A percentile compares a stretch with the other conserved stretches of the same genome.
These are phyloP conservation scores for Toxicodendron radicans DNA, from an alignment of 345 rosid species.

Conservation along the genomic window DNA sequence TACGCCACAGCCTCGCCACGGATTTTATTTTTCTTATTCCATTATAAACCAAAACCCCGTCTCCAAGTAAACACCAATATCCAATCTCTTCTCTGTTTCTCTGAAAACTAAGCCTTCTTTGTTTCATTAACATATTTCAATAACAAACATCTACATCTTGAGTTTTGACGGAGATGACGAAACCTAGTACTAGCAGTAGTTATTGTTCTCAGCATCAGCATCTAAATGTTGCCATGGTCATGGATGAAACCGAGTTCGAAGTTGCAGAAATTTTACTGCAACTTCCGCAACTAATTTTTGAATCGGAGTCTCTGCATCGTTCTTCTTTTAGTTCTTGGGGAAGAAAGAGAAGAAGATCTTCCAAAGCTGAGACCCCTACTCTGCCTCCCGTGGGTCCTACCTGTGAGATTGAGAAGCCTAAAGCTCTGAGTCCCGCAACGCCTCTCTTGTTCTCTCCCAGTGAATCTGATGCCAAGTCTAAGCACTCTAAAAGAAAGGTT, in stretches of 20 bases:
- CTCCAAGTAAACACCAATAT: conserved; percentile 9
- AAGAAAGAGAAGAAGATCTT: conserved; percentile 30
- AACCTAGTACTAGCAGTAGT: no score
- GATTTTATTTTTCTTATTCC: conserved; percentile 13
- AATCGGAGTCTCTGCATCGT: conserved; percentile 8
- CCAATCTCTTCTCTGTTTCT: background rate
- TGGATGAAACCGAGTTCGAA: conserved; percentile 15
- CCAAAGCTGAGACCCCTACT: background rate
- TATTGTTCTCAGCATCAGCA: background rate
- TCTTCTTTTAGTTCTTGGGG: conserved; percentile 29
- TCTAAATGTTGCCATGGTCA: background rate
- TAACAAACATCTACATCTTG: no score
- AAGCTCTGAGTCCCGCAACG: conserved; percentile 38
- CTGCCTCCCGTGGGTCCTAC: background rate
- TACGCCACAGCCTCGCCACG: conserved; percentile 11
- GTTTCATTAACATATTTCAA: no score
- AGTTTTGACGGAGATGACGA: no score
- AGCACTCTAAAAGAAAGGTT: conserved; percentile 25
- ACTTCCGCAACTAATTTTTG: conserved; percentile 17
- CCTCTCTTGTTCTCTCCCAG: conserved; percentile 38
- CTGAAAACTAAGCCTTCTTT: no score
- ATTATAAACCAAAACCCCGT: conserved; percentile 8
- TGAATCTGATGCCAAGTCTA: conserved; percentile 37
- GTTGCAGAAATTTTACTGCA: conserved; percentile 29
- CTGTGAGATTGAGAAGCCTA: conserved; percentile 12